A percentile compares a stretch with the other conserved stretches of the same genome.
These are phyloP conservation scores for Deinandra increscens DNA, from an alignment of 129 eudicot species.

Conservation along the genomic window DNA sequence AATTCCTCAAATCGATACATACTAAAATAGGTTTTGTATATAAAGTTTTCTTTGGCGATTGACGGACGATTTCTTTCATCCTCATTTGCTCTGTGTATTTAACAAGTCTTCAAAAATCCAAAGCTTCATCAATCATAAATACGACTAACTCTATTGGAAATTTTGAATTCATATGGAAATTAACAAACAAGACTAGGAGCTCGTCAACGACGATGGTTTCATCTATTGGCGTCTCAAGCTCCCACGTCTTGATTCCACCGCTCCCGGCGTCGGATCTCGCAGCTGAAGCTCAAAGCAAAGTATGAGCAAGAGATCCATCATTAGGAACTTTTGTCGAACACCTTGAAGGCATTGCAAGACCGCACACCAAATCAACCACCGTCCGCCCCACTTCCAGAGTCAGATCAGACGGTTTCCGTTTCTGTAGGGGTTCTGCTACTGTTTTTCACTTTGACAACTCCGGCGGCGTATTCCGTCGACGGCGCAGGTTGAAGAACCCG, in stretches of 20 bases:
- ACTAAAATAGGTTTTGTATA: too few species aligned
- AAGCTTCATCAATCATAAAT: slow-evolving; percentile 5
- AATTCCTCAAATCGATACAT: too few species aligned
- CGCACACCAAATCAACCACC: slow-evolving; percentile 32
- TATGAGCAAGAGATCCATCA: slow-evolving; percentile 51
- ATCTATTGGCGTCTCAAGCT: slow-evolving; percentile 69
- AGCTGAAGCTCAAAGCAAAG: slow-evolving; percentile 52
- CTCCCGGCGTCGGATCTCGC: slow-evolving; percentile 59
- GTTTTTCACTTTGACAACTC: too few species aligned
- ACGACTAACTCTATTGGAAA: neutral
- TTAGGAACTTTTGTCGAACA: slow-evolving; percentile 81
- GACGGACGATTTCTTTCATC: too few species aligned
- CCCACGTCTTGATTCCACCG: slow-evolving; percentile 40
- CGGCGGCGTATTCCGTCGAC: too few species aligned
- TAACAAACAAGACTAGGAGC: slow-evolving; percentile 69
- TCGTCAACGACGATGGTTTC: slow-evolving; percentile 74
- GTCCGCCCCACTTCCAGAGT: neutral
- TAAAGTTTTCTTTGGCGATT: too few species aligned
- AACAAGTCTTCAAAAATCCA: neutral
- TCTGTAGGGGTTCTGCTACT: too few species aligned
- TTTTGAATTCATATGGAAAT: slow-evolving; percentile 27
- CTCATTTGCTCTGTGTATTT: too few species aligned
- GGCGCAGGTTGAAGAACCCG: too few species aligned
- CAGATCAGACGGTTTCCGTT: neutral
- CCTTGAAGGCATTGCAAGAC: slow-evolving; percentile 44